Evolutionary conservation across 495 filamentous ascomycete species (phyloP).

Genomic region (Lasiosphaeria hispida): DNA sequence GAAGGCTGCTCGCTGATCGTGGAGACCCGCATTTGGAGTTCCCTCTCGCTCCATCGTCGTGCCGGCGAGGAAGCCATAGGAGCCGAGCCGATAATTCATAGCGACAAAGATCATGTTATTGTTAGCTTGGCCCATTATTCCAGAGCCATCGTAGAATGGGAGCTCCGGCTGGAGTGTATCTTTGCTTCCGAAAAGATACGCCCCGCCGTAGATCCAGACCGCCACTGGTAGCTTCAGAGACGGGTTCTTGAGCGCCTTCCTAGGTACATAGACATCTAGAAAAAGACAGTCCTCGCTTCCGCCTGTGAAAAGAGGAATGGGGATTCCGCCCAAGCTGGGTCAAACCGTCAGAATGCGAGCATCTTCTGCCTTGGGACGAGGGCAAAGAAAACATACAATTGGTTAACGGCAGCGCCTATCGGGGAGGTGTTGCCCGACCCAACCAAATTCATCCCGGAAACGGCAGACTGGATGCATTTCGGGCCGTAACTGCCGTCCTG

Average conservation of each 20-base stretch:
- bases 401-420: slow-evolving; percentile 36
- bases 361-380: not conserved
- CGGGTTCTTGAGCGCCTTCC: slow-evolving; percentile 27
- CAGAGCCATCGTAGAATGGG: slow-evolving; percentile 35
- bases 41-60: slow-evolving; percentile 46
- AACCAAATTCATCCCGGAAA: slow-evolving; percentile 36
- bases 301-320: slow-evolving; percentile 36
- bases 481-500: slow-evolving; percentile 51
- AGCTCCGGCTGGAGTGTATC: slow-evolving; percentile 25
- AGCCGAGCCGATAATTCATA: slow-evolving; percentile 60
- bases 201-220: slow-evolving; percentile 63
- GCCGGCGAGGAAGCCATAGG: slow-evolving; percentile 55
- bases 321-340: slow-evolving; percentile 33
- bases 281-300: slow-evolving; percentile 52
- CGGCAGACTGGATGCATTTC: slow-evolving; percentile 43
- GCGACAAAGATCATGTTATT: slow-evolving; percentile 57
- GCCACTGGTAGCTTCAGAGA: slow-evolving; percentile 45
- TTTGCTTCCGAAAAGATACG: slow-evolving; percentile 54
- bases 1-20: slow-evolving; percentile 52
- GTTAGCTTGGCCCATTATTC: slow-evolving; percentile 45
- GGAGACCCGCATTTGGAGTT: slow-evolving; percentile 48
- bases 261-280: slow-evolving; percentile 44
- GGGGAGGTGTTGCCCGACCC: slow-evolving; percentile 36
- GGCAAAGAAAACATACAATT: slow-evolving; percentile 26
- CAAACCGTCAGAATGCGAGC: not conserved